Percentiles rank a stretch among this genome's conserved stretches.
Conservation (phyloP, 768 basidiomycete genomes). For the Lentinus tigrinus region DNA sequence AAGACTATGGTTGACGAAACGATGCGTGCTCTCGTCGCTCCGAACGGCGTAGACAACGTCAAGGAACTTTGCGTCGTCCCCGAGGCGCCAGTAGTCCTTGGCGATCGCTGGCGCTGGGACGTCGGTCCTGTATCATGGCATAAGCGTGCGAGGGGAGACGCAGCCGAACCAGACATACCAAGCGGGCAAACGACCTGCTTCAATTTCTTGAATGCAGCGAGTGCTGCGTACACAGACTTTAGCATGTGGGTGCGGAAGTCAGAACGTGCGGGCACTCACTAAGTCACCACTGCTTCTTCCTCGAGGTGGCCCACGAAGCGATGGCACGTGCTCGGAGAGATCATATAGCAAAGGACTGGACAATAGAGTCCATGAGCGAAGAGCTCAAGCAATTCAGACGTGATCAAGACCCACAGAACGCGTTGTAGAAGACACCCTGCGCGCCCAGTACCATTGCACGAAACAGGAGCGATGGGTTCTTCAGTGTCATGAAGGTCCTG, state of each 20-base stretch:
- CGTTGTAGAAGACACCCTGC: slow-evolving; percentile 89
- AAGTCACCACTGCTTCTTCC: slow-evolving; percentile 93
- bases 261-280: slow-evolving; percentile 46
- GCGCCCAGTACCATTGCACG: slow-evolving; percentile 82
- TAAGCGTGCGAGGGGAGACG: too few species aligned
- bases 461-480: slow-evolving; percentile 77
- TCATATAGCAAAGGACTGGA: slow-evolving; percentile 72
- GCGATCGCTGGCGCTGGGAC: slow-evolving; percentile 83
- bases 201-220: slow-evolving; percentile 78
- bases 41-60: slow-evolving; percentile 92
- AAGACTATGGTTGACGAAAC: slow-evolving; percentile 94
- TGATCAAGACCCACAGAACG: slow-evolving; percentile 65
- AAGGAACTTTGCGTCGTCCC: slow-evolving; percentile 68
- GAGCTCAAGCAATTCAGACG: not conserved
- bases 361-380: not conserved
- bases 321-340: slow-evolving; percentile 76
- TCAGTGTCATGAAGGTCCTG: slow-evolving; percentile 94
- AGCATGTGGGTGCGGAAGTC: not conserved
- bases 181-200: slow-evolving; percentile 75
- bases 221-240: slow-evolving; percentile 47
- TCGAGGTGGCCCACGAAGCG: slow-evolving; percentile 92
- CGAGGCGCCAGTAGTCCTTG: slow-evolving; percentile 92
- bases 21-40: slow-evolving; percentile 90
- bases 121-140: slow-evolving; percentile 45
- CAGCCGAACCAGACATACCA: slow-evolving; percentile 55